Evolutionary conservation across 352 stramenopile genomes (phyloP).

Genomic region (Phytopythium montanum): DNA sequence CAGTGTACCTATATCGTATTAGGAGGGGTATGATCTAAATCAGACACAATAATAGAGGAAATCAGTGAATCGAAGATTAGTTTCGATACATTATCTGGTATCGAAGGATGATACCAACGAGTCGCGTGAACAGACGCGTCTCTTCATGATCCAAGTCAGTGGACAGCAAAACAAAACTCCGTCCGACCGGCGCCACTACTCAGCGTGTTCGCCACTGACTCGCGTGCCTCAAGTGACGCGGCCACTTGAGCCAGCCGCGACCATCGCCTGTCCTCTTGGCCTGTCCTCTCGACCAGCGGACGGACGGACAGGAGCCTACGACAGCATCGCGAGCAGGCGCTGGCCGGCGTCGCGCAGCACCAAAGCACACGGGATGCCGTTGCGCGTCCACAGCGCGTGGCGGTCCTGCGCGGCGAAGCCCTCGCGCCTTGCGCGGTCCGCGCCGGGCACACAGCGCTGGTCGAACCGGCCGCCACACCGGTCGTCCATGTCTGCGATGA

Average conservation of each 20-base stretch:
- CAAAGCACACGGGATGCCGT: constrained; percentile 66
- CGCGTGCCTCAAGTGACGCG: neutral
- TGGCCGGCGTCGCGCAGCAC: constrained; percentile 28
- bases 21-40: neutral
- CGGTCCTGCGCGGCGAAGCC: constrained; percentile 56
- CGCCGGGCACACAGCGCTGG: constrained; percentile 62
- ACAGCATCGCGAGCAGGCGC: constrained; percentile 23
- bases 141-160: neutral
- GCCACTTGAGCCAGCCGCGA: neutral
- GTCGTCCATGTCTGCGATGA: constrained; percentile 51
- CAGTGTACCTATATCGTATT: constrained; percentile 1
- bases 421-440: constrained; percentile 36
- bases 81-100: neutral
- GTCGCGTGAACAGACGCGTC: neutral
- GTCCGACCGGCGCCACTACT: neutral
- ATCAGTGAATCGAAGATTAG: neutral
- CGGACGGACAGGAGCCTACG: neutral
- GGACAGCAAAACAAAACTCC: too few relatives aligned
- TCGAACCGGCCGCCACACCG: constrained; percentile 53
- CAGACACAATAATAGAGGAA: neutral
- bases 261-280: too few relatives aligned
- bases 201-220: neutral
- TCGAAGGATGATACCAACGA: neutral
- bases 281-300: neutral
- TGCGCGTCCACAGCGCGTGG: constrained; percentile 44